Evolutionary conservation across 805 yeast species (phyloP).

Genomic region (Barnettozyma salicaria): DNA sequence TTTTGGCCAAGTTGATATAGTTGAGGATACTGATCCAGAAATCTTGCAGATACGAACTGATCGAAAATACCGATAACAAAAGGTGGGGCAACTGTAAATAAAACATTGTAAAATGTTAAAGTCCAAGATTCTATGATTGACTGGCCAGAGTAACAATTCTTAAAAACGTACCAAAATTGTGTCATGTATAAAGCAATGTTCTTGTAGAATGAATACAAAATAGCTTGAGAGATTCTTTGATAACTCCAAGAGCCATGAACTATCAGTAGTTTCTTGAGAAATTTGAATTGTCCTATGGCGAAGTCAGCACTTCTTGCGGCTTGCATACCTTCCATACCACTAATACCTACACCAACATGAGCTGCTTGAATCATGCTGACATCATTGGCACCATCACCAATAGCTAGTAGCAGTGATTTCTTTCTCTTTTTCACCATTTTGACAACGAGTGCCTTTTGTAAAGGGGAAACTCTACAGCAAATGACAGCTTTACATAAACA

Average conservation of each 20-base stretch:
- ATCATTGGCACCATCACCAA: constrained; percentile 99
- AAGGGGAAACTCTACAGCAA: constrained; percentile 96
- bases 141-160: constrained; percentile 91
- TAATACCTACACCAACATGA: constrained; percentile 97
- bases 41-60: constrained; percentile 87
- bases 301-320: constrained; percentile 98
- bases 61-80: constrained; percentile 95
- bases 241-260: constrained; percentile 99
- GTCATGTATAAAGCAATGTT: constrained; percentile 95
- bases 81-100: constrained; percentile 93
- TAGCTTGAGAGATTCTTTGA: constrained; percentile 88
- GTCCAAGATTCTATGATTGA: constrained; percentile 98
- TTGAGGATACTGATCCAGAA: constrained; percentile 88
- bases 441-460: constrained; percentile 94
- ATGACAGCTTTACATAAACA: constrained; percentile 90
- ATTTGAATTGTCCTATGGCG: constrained; percentile 93
- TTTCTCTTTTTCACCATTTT: constrained; percentile 85
- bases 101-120: constrained; percentile 87
- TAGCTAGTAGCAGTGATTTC: constrained; percentile 69
- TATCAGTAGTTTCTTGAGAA: constrained; percentile 68
- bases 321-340: constrained; percentile 99
- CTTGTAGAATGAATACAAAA: constrained; percentile 91
- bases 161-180: constrained; percentile 95
- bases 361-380: constrained; percentile 99
- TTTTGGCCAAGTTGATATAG: constrained; percentile 86